Evolutionary conservation across 345 rosid species (phyloP), one percentile per base, ranked within the genome.

Genomic region (Clarkia xantiana): DNA sequence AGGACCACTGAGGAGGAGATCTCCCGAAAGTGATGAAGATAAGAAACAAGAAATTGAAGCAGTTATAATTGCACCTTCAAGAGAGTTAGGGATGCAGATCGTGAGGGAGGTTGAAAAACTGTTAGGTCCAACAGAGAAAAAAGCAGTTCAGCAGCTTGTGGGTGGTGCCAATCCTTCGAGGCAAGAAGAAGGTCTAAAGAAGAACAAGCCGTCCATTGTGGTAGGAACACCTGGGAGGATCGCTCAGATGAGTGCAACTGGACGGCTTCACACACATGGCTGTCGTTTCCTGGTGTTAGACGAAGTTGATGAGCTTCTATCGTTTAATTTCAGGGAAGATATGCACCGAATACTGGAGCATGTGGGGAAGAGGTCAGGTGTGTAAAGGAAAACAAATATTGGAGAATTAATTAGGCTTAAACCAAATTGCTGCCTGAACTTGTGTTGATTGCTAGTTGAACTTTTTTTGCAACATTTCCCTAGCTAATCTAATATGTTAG

Each of bases 151-250:
- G 67, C 98, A 91, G 61, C 83, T 86, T 62, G 96, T 91, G 9
- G 97, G 95, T 49, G 97, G 97, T 60, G 97, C 95, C 0, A 90
- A 90, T 64, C 77, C 83, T 55, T 74, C 81, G 62, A 75, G 98
- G 70, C 98, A 91, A 75, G 96, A 91, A 71, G 98, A 91, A 65
- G 93, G 87, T 15, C 83, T 91, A 11, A 86, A 76, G 81, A 91
- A 91, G 67, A 86, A 86, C 53, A 86, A 91, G 55, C 98, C 94
- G 0, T 70, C 76, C 15, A 91, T 91, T 54, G 79, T 91, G 50
- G 94, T 86, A 10, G 98, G 94, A 49, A 86, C 94, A 14, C 98
- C 98, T 11, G 96, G 98, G 15, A 76, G 96, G 56, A 78, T 86
- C 54, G 89, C 96, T 7, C 93, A 84, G 72, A 86, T 91, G 50